Evolutionary conservation across 2,329 filamentous ascomycete genomes (phyloP), one percentile per base, ranked within the genome.

Genomic region (Neonectria coccinea): DNA sequence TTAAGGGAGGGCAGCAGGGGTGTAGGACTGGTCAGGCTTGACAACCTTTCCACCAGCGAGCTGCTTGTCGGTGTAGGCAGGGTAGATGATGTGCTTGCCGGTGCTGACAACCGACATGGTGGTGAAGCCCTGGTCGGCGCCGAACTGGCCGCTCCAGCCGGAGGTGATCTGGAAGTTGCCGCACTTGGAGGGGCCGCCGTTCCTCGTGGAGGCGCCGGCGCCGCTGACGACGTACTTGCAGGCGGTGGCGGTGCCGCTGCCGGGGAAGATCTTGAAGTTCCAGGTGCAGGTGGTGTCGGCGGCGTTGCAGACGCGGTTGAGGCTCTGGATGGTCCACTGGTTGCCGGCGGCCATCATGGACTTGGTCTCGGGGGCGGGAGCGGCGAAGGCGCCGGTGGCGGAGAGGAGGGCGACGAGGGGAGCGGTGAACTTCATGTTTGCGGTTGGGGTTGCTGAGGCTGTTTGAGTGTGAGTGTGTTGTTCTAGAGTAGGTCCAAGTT

Each of bases 131-230:
- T 83, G 79, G 64, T 72, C 79, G 16, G 76, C 54, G 50, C 85
- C 86, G 68, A 87, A 88, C 71, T 87, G 82, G 68, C 80, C 85
- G 69, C 81, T 84, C 85, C 85, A 88, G 77, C 83, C 82, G 8
- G 81, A 82, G 56, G 82, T 84, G 71, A 88, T 74, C 61, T 79
- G 83, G 79, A 80, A 88, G 52, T 67, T 70, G 45, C 84, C 85
- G 78, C 84, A 87, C 57, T 69, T 77, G 51, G 64, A 71, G 56
- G 81, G 78, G 56, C 78, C 80, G 55, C 80, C 80, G 74, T 76
- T 70, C 61, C 50, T 78, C 41, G 77, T 71, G 60, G 79, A 78
- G 67, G 79, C 80, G 29, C 69, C 64, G 56, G 70, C 60, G 63
- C 69, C 75, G 41, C 74, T 77, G 64, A 82, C 75, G 33, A 69